A percentile compares a stretch with the other conserved stretches of the same genome.
Conservation (phyloP, 169 alveolate genomes). For the Cryptosporidium muris region DNA sequence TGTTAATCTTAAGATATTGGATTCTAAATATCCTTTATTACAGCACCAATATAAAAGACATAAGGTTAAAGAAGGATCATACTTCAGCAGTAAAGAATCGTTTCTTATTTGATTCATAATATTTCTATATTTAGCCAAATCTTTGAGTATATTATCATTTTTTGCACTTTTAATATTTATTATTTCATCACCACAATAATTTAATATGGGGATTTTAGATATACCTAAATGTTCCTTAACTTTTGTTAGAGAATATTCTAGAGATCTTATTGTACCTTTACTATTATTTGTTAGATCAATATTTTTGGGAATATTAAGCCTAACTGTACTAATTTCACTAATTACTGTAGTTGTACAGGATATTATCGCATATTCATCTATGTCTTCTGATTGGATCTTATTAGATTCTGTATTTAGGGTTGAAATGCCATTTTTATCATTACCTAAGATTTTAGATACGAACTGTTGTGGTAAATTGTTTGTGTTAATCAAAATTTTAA, state of each 20-base stretch:
- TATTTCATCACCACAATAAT: conserved; percentile 58
- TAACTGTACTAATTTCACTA: conserved; percentile 53
- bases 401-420: conserved; percentile 7
- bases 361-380: conserved; percentile 8
- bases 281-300: conserved; percentile 9
- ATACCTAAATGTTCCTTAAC: conserved; percentile 36
- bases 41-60: conserved; percentile 26
- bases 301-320: conserved; percentile 56
- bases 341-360: conserved; percentile 40
- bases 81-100: conserved; percentile 4
- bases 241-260: conserved; percentile 44
- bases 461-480: conserved; percentile 21
- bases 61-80: conserved; percentile 21
- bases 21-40: conserved; percentile 14
- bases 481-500: conserved; percentile 32
- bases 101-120: conserved; percentile 14
- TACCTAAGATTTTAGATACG: conserved; percentile 5
- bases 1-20: conserved; percentile 2
- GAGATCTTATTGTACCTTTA: conserved; percentile 3
- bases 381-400: neutral
- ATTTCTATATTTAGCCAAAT: neutral
- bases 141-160: neutral
- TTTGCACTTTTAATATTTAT: conserved; percentile 33
- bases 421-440: conserved; percentile 21
- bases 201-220: conserved; percentile 29